Evolutionary conservation across 2,329 filamentous ascomycete genomes (phyloP).

Genomic region (Gyromitra esculenta): DNA sequence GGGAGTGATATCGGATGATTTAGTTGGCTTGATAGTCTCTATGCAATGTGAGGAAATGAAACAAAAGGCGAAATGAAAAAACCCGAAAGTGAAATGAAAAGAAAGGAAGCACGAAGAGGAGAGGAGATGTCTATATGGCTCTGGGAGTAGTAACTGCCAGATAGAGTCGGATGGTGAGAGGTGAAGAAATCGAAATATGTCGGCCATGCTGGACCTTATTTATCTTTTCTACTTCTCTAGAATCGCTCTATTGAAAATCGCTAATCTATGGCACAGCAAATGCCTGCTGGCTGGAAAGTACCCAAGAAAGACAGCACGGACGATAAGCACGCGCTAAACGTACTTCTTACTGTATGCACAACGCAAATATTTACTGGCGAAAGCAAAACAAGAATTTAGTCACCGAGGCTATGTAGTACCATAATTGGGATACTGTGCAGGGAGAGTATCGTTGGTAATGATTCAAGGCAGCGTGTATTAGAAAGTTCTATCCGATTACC

Average conservation of each 20-base stretch:
- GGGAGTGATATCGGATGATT: neutral
- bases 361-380: neutral
- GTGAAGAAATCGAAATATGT: conserved; percentile 16
- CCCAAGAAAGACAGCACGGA: neutral
- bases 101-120: conserved; percentile 1
- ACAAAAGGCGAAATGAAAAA: neutral
- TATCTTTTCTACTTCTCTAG: conserved; percentile 13
- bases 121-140: conserved; percentile 13
- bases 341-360: conserved; percentile 12
- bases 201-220: conserved; percentile 31
- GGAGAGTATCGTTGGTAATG: neutral
- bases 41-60: neutral
- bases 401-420: conserved; percentile 20
- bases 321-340: conserved; percentile 22
- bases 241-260: neutral
- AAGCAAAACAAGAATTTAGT: conserved; percentile 5
- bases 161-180: conserved; percentile 9
- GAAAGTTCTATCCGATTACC: neutral
- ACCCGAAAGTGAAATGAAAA: neutral
- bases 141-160: neutral
- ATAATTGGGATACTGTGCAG: neutral
- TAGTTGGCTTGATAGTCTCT: neutral
- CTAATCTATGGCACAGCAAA: neutral
- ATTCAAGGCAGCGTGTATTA: neutral
- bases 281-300: neutral